Conservation (phyloP, 75 land plant genomes). For the Cunninghamia lanceolata region DNA sequence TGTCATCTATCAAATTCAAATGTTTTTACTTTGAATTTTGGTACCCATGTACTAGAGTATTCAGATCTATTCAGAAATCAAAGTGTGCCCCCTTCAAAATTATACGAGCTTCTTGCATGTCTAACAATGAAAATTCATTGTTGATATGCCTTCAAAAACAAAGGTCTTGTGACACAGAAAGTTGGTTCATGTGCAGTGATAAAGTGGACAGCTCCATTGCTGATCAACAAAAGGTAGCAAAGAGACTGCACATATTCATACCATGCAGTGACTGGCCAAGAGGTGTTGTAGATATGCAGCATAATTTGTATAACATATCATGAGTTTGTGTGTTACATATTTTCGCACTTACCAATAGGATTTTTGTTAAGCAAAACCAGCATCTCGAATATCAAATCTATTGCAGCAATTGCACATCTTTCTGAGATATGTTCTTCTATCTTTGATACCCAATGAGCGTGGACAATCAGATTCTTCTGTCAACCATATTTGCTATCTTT, state of each 20-base stretch:
- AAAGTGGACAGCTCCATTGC: background rate
- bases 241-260: background rate
- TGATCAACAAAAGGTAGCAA: background rate
- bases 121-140: background rate
- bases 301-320: background rate
- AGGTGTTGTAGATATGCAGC: background rate
- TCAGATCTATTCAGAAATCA: background rate
- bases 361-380: background rate
- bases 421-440: background rate
- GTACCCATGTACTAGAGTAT: background rate
- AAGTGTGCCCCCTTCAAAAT: background rate
- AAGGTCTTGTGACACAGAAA: background rate
- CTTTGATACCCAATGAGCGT: background rate
- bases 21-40: background rate
- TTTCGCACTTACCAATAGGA: background rate
- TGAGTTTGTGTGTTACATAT: background rate
- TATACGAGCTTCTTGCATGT: background rate
- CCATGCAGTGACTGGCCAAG: background rate
- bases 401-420: background rate
- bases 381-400: background rate
- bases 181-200: slow-evolving; percentile 1
- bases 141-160: background rate
- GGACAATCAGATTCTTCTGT: background rate
- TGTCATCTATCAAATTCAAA: background rate
- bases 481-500: background rate